Base-by-base conservation (phyloP, 1,139 yeast genomes). In the Zygoascus meyerae region DNA sequence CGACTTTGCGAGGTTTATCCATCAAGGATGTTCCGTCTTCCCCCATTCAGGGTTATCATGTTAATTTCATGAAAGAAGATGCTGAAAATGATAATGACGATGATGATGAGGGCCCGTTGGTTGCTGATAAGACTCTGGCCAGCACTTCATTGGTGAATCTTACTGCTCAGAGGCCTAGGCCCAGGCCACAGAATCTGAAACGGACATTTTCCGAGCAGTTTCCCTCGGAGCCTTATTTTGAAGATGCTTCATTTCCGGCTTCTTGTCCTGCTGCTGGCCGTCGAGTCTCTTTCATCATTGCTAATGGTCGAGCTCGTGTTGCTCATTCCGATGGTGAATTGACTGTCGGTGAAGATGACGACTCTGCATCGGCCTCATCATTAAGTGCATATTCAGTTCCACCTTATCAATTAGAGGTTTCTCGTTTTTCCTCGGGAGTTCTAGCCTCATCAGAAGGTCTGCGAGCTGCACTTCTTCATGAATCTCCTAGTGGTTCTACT, bases 21-120 rank as follows among this genome's bases (percentile, higher is more conserved):
- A 42, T 42, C 40, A 42, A 42, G 28, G 45, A 42, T n/a, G 36
- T 42, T n/a, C 45, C 45, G 9, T 42, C 45, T 3, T 42, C 45
- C 5, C 45, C 45, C 6, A 40, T 42, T 3, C 40, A 35, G 31
- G 45, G 45, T 16, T 42, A 28, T 30, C 45, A 42, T 30, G 39
- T 42, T 15, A 42, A 21, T 12, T 42, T 42, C 15, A 31, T 33
- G 36, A 35, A 42, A 31, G 34, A 31, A 8, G 18, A 16, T 16
- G 40, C n/a, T 12, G 42, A 39, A 4, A 4, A 36, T 9, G 26
- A 21, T 7, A 7, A 21, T 21, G 26, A 5, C 7, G 42, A 29
- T 8, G 44, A 41, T 26, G 37, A 40, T 6, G 40, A 41, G 9
- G 26, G 26, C 6, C 4, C 26, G 7, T 21, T 7, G 26, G 26